Conservation (phyloP, 208 protist species). For the Blechomonas ayalai region DNA sequence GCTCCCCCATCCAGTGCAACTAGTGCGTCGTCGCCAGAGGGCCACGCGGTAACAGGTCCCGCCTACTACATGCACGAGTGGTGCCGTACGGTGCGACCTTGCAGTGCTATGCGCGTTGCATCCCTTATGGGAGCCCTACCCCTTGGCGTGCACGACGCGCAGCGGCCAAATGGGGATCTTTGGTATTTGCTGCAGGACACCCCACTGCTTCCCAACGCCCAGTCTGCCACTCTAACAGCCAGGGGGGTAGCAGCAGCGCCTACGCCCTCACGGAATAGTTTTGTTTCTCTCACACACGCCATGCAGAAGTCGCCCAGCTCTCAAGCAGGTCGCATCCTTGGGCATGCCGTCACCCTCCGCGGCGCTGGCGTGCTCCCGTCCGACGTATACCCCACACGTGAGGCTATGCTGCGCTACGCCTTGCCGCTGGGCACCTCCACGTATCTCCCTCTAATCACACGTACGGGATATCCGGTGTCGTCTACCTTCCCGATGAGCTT, state of each 20-base stretch:
- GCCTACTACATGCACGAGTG: conserved; percentile 70
- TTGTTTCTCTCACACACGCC: conserved; percentile 57
- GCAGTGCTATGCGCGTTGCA: conserved; percentile 43
- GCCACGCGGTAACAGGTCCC: conserved; percentile 16
- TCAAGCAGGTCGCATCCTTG: conserved; percentile 51
- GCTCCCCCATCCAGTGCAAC: neutral
- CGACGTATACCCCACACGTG: conserved; percentile 38
- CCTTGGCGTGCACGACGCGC: conserved; percentile 17
- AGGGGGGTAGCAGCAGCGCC: neutral
- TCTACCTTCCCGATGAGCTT: conserved; percentile 53
- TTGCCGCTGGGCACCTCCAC: conserved; percentile 49
- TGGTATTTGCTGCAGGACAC: conserved; percentile 48
- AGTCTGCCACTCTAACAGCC: neutral
- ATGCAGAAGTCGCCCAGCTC: conserved; percentile 16
- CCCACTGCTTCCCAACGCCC: conserved; percentile 32
- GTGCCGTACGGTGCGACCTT: conserved; percentile 50
- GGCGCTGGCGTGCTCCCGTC: conserved; percentile 42
- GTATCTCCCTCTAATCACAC: conserved; percentile 56
- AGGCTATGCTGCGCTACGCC: conserved; percentile 77
- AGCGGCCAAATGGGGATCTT: conserved; percentile 23
- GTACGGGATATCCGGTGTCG: conserved; percentile 58
- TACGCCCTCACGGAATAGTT: conserved; percentile 6
- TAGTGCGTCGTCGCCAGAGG: neutral
- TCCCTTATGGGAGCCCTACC: conserved; percentile 54
- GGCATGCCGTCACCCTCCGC: conserved; percentile 59